Base-by-base conservation (phyloP, 1,139 yeast species). In the Yamadazyma kanchanaburiensis region DNA sequence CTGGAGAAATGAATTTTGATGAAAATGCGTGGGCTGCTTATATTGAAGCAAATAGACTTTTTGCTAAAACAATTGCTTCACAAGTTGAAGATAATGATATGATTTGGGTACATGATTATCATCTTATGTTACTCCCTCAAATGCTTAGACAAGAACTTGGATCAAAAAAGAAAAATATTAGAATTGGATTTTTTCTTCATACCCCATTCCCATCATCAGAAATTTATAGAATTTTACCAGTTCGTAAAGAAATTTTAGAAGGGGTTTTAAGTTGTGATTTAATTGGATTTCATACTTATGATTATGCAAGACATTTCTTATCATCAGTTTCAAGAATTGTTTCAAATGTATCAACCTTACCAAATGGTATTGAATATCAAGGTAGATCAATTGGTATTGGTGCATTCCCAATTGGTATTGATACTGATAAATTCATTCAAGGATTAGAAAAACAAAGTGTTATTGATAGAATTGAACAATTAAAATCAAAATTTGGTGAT, bases 191-290 rank as follows among this genome's bases (percentile, higher is more conserved):
- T 64, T 94, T 94, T 61, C 68, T 94, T 42, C 99, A 94, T 55
- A 94, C 98, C 0, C 99, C 99, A 1, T 94, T 94, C 74, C 99
- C 99, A 14, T 84, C 95, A 7, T 81, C 94, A 32, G 99, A 94
- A 55, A 91, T 94, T 38, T 94, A 94, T 61, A 68, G 99, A 53
- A 89, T 94, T 35, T 67, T 94, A 48, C 99, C 99, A 0, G 98
- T 94, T 12, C 74, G 99, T 58, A 78, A 82, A 46, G 98, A 94
- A 57, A 88, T 94, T 33, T 66, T 94, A 47, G 77, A 75, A 38
- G 99, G 99, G 28, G 95, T 94, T 2, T 65, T 94, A 52, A 82
- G 94, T 47, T 91, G 97, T 61, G 96, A 94, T 54, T 71, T 94
- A 47, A 80, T 94, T 49, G 99, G 99, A 0, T 94, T 94, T 71